phyloP scores from a whole-genome alignment of 2,329 filamentous ascomycete genomes.

The Colletotrichum paranaense region DNA sequence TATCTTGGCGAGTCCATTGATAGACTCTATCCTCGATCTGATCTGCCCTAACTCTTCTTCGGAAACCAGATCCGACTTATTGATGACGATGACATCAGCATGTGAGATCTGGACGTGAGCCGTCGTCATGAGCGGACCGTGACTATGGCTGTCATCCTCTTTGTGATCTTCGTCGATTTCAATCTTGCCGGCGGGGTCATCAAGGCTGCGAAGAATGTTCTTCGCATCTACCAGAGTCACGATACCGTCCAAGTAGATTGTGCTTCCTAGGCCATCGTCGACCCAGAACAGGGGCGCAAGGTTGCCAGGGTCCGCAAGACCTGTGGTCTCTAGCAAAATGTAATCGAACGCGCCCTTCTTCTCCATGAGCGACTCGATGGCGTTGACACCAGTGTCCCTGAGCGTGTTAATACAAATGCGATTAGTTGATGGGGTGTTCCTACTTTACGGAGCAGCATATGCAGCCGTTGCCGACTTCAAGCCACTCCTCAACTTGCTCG shows the following conservation, averaged over 20 bases:
- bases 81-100: conserved; percentile 93
- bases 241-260: conserved; percentile 96
- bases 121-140: conserved; percentile 82
- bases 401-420: conserved; percentile 26
- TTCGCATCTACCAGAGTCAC: conserved; percentile 96
- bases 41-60: conserved; percentile 76
- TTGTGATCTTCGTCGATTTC: conserved; percentile 52
- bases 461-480: conserved; percentile 95
- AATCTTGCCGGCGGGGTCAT: conserved; percentile 73
- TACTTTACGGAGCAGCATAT: conserved; percentile 98
- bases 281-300: conserved; percentile 98
- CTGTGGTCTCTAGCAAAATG: conserved; percentile 95
- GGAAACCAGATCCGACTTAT: conserved; percentile 89
- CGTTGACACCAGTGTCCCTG: conserved; percentile 91
- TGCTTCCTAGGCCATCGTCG: conserved; percentile 93
- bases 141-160: conserved; percentile 51
- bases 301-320: conserved; percentile 94
- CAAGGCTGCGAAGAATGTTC: conserved; percentile 85
- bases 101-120: conserved; percentile 97
- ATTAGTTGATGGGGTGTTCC: conserved; percentile 2
- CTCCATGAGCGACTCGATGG: conserved; percentile 95
- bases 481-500: conserved; percentile 90
- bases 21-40: conserved; percentile 78
- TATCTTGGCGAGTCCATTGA: conserved; percentile 90
- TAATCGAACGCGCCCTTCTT: conserved; percentile 96